Evolutionary conservation across 2,329 filamentous ascomycete species (phyloP), one percentile per base, ranked within the genome.

Genomic region (Sclerotinia trifoliorum): DNA sequence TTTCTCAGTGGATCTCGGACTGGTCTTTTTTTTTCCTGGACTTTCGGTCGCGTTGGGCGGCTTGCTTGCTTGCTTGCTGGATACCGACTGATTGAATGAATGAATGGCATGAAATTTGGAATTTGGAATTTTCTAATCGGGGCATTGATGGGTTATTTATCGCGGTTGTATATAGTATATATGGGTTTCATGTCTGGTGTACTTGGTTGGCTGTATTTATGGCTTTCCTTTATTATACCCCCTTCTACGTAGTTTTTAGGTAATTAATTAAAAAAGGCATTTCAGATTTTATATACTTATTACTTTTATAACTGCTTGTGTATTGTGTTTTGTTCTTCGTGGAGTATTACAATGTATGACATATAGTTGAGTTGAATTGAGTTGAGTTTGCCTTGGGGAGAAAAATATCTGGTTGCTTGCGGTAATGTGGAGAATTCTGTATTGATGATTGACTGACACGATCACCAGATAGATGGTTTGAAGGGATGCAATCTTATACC

Each of bases 141-240:
- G 39, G 17, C n/a, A 42, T 54, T 44, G 32, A 51, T 51, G 44
- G 44, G 17, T 35, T 29, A 39, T 61, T 24, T 44, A 42, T 35
- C 44, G n/a, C 48, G 62, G 54, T 10, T n/a, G 46, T 62, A n/a
- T 17, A 19, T 35, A 61, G 48, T 62, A 67, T 35, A 67, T 32
- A 62, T 39, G 46, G 55, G 19, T 62, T 62, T 54, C 24, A 67
- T n/a, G 11, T 39, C 7, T 24, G 55, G 57, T 60, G 44, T 39
- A 49, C 57, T 52, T 62, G 44, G 56, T 42, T 62, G 57, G 35
- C 26, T 67, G 65, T 62, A 67, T 62, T 67, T 62, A 62, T 67
- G 56, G 35, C 65, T 35, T 49, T 54, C 46, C 29, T 29, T 67
- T 62, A 62, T 39, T 51, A 65, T 66, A 66, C 60, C 60, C 64